Conservation (phyloP, 805 yeast species). For the Starmerella vitae region DNA sequence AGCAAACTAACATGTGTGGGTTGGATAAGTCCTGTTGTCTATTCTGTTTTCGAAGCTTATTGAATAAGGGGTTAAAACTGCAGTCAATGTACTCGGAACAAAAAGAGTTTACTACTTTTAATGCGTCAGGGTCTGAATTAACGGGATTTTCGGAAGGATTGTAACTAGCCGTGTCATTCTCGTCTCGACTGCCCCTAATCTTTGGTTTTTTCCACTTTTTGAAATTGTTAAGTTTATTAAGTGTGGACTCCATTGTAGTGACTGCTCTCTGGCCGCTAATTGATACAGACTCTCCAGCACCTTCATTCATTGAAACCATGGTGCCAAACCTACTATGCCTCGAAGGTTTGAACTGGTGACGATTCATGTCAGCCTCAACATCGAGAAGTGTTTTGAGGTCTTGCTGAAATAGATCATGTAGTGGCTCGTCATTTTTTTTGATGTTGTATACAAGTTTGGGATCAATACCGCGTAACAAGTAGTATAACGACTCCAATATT, state of each 20-base stretch:
- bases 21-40: conserved; percentile 28
- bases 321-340: conserved; percentile 92
- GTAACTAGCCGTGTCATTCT: conserved; percentile 20
- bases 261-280: conserved; percentile 55
- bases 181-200: conserved; percentile 11
- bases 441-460: conserved; percentile 22
- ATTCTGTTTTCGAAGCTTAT: conserved; percentile 37
- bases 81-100: conserved; percentile 53
- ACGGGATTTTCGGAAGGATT: conserved; percentile 11
- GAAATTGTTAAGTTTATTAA: conserved; percentile 51
- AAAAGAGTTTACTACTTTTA: conserved; percentile 32
- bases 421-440: conserved; percentile 10
- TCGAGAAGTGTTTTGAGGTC: conserved; percentile 36
- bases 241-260: conserved; percentile 36
- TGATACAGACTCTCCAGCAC: conserved; percentile 48
- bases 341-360: conserved; percentile 36
- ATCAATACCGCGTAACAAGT: conserved; percentile 45
- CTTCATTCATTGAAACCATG: conserved; percentile 54
- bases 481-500: conserved; percentile 56
- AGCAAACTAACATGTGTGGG: conserved; percentile 31
- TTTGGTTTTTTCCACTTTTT: conserved; percentile 48
- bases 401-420: conserved; percentile 4
- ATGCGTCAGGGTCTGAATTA: conserved; percentile 20
- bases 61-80: conserved; percentile 56
- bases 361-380: conserved; percentile 45